phyloP scores from a whole-genome alignment of 2,329 filamentous ascomycete species.

The Pestalotiopsis sp. region DNA sequence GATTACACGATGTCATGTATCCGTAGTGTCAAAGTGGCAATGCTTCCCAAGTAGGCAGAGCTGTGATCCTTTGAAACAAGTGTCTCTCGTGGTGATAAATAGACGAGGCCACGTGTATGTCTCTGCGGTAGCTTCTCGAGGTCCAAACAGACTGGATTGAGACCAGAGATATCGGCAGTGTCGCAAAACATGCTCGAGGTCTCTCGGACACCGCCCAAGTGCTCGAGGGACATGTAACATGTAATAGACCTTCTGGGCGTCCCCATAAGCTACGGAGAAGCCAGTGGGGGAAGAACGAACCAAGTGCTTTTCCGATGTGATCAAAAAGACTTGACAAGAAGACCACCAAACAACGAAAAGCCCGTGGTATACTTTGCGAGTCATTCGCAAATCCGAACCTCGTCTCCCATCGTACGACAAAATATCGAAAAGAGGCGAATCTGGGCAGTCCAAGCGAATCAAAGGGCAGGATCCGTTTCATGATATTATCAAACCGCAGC shows the following conservation, averaged over 20 bases:
- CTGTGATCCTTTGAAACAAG: not conserved
- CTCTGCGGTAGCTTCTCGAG: no score
- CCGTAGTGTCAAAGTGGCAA: not conserved
- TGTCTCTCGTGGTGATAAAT: not conserved
- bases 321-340: not conserved
- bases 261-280: no score
- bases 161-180: no score
- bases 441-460: not conserved
- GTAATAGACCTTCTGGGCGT: no score
- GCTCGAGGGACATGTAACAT: no score
- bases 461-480: not conserved
- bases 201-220: no score
- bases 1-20: not conserved
- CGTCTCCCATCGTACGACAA: not conserved
- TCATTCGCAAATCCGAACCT: not conserved
- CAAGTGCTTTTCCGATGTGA: not conserved
- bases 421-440: not conserved
- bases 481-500: not conserved
- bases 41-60: not conserved
- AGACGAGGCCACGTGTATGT: not conserved
- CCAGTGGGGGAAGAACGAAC: no score
- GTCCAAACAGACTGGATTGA: no score
- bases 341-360: not conserved
- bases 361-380: not conserved
- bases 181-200: no score